Evolutionary conservation across 163 green algal genomes (phyloP).

Genomic region (Coccomyxa subellipsoidea): DNA sequence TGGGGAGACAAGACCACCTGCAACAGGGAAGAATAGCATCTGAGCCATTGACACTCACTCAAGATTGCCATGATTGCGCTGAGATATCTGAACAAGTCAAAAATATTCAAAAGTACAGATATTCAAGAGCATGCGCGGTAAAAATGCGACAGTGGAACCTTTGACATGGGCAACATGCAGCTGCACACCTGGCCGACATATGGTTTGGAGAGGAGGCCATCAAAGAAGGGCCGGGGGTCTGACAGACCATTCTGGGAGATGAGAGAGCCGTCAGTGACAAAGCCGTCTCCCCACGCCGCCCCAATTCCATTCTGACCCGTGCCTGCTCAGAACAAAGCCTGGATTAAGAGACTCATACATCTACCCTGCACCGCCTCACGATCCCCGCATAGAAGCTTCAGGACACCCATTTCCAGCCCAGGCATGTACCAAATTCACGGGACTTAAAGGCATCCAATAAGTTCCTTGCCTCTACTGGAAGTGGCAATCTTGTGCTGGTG

Average conservation of each 20-base stretch:
- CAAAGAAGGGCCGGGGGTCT: slow-evolving; percentile 24
- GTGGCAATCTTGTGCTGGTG: too few relatives aligned
- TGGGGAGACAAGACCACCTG: slow-evolving; percentile 1
- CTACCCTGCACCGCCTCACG: too few relatives aligned
- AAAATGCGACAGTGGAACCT: too few relatives aligned
- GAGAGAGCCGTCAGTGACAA: slow-evolving; percentile 17
- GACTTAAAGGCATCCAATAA: too few relatives aligned
- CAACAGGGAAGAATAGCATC: background rate
- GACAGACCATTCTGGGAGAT: slow-evolving; percentile 13
- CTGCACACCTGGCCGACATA: slow-evolving; percentile 2
- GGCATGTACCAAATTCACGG: too few relatives aligned
- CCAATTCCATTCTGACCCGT: background rate
- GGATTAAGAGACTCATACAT: too few relatives aligned
- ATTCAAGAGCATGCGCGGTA: background rate
- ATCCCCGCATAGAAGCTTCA: too few relatives aligned
- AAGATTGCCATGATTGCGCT: too few relatives aligned
- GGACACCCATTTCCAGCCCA: too few relatives aligned
- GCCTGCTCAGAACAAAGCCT: background rate
- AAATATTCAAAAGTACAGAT: background rate
- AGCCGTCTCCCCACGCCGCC: slow-evolving; percentile 34
- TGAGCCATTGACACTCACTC: background rate
- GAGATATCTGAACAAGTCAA: background rate
- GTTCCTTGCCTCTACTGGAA: too few relatives aligned
- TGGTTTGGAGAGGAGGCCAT: background rate
- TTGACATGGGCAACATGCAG: too few relatives aligned